Base-by-base conservation (phyloP, 2,329 filamentous ascomycete genomes). In the Penicillium verrucosum region DNA sequence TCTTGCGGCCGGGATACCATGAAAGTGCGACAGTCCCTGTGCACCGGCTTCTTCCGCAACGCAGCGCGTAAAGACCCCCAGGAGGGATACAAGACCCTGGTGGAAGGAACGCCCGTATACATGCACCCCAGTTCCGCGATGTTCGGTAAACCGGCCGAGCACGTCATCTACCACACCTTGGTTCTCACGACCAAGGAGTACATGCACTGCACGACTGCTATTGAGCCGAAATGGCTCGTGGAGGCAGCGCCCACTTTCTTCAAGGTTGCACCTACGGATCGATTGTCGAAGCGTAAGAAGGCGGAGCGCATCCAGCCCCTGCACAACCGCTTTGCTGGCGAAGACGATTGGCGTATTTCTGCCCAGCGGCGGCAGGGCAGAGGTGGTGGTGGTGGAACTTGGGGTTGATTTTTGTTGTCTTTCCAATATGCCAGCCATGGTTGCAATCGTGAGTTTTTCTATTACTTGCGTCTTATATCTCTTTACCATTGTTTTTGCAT, bases 161-260 rank as follows among this genome's bases (percentile, higher is more conserved):
- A 95, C 82, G 94, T 97, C 34, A 90, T 99, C 54, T 99, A 96
- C 72, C 88, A 97, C 70, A 77, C 73, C 0, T 59, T 80, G 52
- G 78, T 80, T 10, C 71, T 80, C 36, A 80, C 78, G 6, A 79
- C 75, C n/a, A 93, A 96, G 78, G 94, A 99, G 77, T 99, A 97
- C 75, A 97, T 99, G 94, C 92, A 96, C 69, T 90, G 85, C 71
- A 94, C 92, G 14, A 96, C 91, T 4, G 84, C 85, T 4, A 97
- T 99, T 68, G 94, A 99, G 76, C 93, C 94, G 9, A 96, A 96
- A 73, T 88, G 85, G 85, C 83, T 99, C 23, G 92, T 97, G 1
- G 92, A 97, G 68, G 93, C 92, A 12, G 94, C 95, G n/a, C 94
- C 95, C 10, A 97, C 92, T 0, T 99, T 97, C 80, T 99, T 97